Percentiles rank a stretch among this genome's conserved stretches.
phyloP scores from a whole-genome alignment of 108 stramenopile genomes.

The Cylindrotheca closterium region DNA sequence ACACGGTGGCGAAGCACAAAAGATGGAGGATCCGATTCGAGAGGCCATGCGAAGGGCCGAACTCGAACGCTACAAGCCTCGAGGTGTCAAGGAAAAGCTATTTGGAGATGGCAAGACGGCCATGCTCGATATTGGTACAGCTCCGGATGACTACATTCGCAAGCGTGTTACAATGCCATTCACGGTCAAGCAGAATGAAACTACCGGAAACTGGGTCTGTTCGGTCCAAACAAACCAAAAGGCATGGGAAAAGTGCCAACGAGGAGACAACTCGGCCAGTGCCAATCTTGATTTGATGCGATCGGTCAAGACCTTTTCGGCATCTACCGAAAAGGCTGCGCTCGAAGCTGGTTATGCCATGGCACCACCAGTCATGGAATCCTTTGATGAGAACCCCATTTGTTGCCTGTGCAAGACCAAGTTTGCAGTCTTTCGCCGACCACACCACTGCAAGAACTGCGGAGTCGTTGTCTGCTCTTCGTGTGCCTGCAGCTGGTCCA shows the following conservation, averaged over 20 bases:
- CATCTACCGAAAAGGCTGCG: slow-evolving; percentile 49
- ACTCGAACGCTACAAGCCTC: neutral
- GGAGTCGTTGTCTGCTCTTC: slow-evolving; percentile 51
- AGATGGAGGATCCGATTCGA: slow-evolving; percentile 13
- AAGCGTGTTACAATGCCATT: slow-evolving; percentile 23
- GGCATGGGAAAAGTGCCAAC: slow-evolving; percentile 8
- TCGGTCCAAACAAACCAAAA: slow-evolving; percentile 54
- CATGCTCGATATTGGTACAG: slow-evolving; percentile 16
- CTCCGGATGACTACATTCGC: slow-evolving; percentile 26
- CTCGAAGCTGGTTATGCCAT: slow-evolving; percentile 54
- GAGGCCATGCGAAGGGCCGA: slow-evolving; percentile 6
- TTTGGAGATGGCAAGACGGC: slow-evolving; percentile 23
- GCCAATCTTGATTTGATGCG: slow-evolving; percentile 8
- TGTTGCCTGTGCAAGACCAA: slow-evolving; percentile 50
- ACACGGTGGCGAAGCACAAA: neutral
- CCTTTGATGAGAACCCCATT: slow-evolving; percentile 29
- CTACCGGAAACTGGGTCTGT: slow-evolving; percentile 50
- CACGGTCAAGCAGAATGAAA: slow-evolving; percentile 50
- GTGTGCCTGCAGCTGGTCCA: slow-evolving; percentile 43
- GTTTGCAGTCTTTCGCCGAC: slow-evolving; percentile 45
- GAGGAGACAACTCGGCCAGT: slow-evolving; percentile 1
- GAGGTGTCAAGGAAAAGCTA: slow-evolving; percentile 12
- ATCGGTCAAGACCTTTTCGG: slow-evolving; percentile 25
- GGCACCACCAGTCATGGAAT: slow-evolving; percentile 50
- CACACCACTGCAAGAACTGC: slow-evolving; percentile 51